phyloP scores from a whole-genome alignment of 2,329 filamentous ascomycete species.

The Trichophyton mentagrophytes region DNA sequence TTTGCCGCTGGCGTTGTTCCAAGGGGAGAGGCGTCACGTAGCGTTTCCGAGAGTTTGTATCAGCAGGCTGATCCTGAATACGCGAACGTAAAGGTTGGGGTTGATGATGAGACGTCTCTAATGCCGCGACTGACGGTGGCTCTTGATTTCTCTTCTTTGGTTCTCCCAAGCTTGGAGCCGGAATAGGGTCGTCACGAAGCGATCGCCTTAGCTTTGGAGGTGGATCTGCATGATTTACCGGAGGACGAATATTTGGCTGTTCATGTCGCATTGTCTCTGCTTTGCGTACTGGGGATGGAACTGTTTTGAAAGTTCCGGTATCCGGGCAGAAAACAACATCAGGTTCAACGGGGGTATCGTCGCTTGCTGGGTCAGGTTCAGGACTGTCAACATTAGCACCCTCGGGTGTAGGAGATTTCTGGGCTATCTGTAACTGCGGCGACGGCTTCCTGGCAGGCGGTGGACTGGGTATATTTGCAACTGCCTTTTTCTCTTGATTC shows the following conservation, averaged over 20 bases:
- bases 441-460: not conserved
- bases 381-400: not conserved
- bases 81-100: not conserved
- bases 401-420: not conserved
- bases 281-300: slow-evolving; percentile 24
- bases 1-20: not conserved
- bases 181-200: not conserved
- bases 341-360: slow-evolving; percentile 20
- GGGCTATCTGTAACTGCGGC: not conserved
- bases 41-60: not conserved
- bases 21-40: slow-evolving; percentile 3
- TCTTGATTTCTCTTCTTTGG: not conserved
- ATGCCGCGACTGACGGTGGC: not conserved
- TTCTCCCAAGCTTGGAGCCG: not conserved
- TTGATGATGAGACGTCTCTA: not conserved
- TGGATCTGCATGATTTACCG: not conserved
- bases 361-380: not conserved
- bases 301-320: slow-evolving; percentile 32
- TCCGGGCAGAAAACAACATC: slow-evolving; percentile 32
- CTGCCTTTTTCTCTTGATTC: slow-evolving; percentile 4
- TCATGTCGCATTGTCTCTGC: not conserved
- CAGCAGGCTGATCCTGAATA: not conserved
- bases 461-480: not conserved
- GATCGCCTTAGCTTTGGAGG: not conserved
- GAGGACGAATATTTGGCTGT: not conserved